Base-by-base conservation (phyloP, 371 early-diverging fungal genomes). In the Nematocida ausubeli region DNA sequence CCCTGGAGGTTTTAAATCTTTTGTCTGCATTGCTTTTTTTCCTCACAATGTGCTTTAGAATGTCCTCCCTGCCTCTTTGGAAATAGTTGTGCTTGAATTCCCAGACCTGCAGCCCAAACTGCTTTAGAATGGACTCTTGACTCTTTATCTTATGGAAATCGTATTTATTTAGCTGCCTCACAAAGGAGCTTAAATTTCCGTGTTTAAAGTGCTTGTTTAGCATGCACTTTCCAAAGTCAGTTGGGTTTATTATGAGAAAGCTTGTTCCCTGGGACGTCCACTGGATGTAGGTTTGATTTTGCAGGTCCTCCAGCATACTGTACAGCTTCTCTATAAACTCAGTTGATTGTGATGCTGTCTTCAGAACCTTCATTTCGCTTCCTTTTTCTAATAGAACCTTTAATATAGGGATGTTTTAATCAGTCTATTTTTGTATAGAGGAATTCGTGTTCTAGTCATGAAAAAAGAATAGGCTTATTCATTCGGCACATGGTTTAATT, bases 111-210 rank as follows among this genome's bases (percentile, higher is more conserved):
- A 6, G 28, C 40, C 83, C 84, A 58, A 51, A 81, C 62, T 55
- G 67, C 28, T 68, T 71, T 12, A 80, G 32, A 28, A 69, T 75
- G 32, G 40, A 47, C 60, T 69, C 79, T 24, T 50, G 30, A 60
- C 80, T 84, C 58, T 84, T 84, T 30, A 92, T 88, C 86, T 92
- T 93, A 86, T 92, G 92, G 83, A 95, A 94, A 72, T 91, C 95
- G 79, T 95, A 95, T 85, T 92, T 95, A 87, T 95, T 95, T 3
- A 95, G 88, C 81, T 95, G 95, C 37, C 95, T 89, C 22, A 94
- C 92, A 88, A 95, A 94, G 64, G 90, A 90, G 16, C 92, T 90
- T 84, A 93, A 90, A 82, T 95, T 93, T 82, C 89, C 90, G 86
- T 93, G 93, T 83, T 92, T 93, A 83, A 93, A 93, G 82, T 91